Evolutionary conservation across 495 filamentous ascomycete genomes (phyloP), one percentile per base, ranked within the genome.

Genomic region (Neurospora intermedia): DNA sequence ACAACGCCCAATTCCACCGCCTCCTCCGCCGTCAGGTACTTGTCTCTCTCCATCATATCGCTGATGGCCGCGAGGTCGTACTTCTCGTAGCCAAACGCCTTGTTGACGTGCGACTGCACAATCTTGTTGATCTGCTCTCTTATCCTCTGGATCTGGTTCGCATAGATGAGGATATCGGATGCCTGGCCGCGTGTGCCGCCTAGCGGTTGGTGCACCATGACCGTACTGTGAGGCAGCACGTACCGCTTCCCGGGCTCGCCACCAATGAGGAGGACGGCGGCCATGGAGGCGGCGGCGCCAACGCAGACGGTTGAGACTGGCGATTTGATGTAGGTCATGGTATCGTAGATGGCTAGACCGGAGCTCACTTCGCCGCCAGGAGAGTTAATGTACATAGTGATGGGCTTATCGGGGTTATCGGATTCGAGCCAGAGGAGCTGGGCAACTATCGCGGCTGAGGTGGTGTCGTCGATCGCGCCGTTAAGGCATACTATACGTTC

Each of bases 341-440:
- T 98, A 81, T 99, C 96, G 85, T 99, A 99, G 79, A 99, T 98
- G 69, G 96, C 94, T 40, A 99, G 87, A 7, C 96, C 92, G 0
- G 93, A 94, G 71, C 95, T 98, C 46, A 99, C 96, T n/a, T 91
- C 93, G 42, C 96, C 96, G 40, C 96, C 96, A 4, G 96, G 96
- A 0, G 93, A 95, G 82, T 99, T 96, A 82, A 99, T 98, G 83
- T 99, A 99, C 76, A 99, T 92, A 73, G 92, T 94, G 72, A 99
- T 98, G 40, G 94, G 90, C 80, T 97, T 97, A 74, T 94, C 73
- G 7, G 95, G 96, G 82, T 93, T 93, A 77, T 98, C 96, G 75
- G 96, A 96, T 88, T 99, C 96, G 79, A 98, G 94, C 87, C 94
- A 98, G 74, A 99, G 91, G 73, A 99, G 90, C 80, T 99, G 96